phyloP scores from a whole-genome alignment of 257 asterid genomes.

The Hygrophila difformis region DNA sequence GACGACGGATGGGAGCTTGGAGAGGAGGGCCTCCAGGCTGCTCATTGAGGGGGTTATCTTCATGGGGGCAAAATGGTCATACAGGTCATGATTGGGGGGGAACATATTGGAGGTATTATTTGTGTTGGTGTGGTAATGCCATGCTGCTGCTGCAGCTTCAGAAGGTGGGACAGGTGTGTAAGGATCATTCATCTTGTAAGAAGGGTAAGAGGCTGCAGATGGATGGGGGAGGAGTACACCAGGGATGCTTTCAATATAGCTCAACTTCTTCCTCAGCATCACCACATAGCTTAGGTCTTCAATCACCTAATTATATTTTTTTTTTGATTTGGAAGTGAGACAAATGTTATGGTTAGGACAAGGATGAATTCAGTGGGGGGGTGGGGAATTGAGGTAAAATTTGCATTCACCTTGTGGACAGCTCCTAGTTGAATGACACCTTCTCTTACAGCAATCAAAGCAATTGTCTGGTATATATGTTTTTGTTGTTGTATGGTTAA shows the following conservation, averaged over 20 bases:
- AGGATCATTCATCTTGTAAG: slow-evolving; percentile 30
- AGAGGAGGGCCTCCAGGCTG: slow-evolving; percentile 93
- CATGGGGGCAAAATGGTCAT: slow-evolving; percentile 38
- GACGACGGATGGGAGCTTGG: slow-evolving; percentile 79
- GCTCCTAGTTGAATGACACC: slow-evolving; percentile 95
- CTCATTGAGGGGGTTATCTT: slow-evolving; percentile 88
- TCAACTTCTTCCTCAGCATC: slow-evolving; percentile 73
- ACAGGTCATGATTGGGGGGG: slow-evolving; percentile 25
- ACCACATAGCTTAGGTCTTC: slow-evolving; percentile 93
- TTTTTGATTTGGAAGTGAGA: too few relatives aligned
- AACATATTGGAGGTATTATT: slow-evolving; percentile 17
- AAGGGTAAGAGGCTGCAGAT: slow-evolving; percentile 64
- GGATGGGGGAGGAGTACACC: slow-evolving; percentile 94
- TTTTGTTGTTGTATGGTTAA: too few relatives aligned
- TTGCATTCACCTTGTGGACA: slow-evolving; percentile 60
- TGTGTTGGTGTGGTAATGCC: slow-evolving; percentile 35
- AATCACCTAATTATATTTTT: slow-evolving; percentile 38
- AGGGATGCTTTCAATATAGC: slow-evolving; percentile 94
- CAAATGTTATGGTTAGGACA: too few relatives aligned
- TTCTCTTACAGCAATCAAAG: slow-evolving; percentile 97
- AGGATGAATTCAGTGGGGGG: not conserved
- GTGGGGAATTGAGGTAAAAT: not conserved
- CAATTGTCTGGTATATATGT: slow-evolving; percentile 99
- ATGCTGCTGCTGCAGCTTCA: slow-evolving; percentile 31
- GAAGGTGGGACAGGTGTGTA: too few relatives aligned